These are phyloP conservation scores for Lentinus tigrinus DNA, from an alignment of 768 basidiomycete species.

Conservation along the genomic window DNA sequence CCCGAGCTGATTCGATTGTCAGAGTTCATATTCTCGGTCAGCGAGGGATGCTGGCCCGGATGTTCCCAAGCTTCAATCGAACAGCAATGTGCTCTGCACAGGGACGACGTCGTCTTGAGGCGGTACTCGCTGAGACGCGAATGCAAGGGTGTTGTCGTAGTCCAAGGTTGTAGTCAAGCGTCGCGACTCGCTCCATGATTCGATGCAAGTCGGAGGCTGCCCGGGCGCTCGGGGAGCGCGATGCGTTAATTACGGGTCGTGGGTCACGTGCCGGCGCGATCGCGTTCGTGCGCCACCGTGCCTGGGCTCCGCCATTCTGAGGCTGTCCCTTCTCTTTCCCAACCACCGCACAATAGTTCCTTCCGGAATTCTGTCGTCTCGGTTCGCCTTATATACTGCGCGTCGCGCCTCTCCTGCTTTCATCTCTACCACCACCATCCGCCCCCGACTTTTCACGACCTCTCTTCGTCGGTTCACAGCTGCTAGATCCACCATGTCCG, in stretches of 20 bases:
- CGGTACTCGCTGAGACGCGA: too few species aligned
- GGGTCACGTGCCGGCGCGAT: neutral
- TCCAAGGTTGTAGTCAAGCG: too few species aligned
- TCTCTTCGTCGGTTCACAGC: neutral
- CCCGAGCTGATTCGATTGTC: too few species aligned
- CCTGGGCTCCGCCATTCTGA: neutral
- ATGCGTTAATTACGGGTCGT: neutral
- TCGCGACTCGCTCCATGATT: too few species aligned
- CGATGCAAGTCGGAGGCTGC: too few species aligned
- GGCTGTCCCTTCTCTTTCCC: neutral
- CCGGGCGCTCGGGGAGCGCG: too few species aligned
- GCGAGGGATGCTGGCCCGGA: too few species aligned
- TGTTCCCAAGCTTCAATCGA: too few species aligned
- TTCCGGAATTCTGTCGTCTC: neutral
- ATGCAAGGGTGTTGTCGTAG: too few species aligned
- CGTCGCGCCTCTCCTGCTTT: neutral
- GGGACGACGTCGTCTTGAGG: too few species aligned
- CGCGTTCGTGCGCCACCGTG: neutral
- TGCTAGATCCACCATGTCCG: slow-evolving; percentile 18
- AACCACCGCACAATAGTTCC: neutral
- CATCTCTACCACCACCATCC: slow-evolving; percentile 2
- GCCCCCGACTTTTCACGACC: neutral
- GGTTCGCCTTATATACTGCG: neutral
- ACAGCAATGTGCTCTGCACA: too few species aligned
- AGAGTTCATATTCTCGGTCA: too few species aligned